Conservation (phyloP, 2,329 filamentous ascomycete species). For the Fusarium nelsonii region DNA sequence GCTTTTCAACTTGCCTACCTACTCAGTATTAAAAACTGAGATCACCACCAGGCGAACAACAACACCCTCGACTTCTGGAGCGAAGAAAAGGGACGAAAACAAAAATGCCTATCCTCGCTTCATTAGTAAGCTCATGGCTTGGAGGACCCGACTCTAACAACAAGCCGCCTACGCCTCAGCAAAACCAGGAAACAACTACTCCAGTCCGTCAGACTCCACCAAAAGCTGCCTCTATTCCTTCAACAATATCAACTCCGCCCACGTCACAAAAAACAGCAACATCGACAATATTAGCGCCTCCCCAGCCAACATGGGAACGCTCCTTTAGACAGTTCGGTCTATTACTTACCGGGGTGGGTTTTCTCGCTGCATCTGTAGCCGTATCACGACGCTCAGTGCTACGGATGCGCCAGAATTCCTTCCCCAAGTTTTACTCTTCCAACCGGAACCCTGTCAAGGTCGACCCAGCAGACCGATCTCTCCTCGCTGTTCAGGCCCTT, state of each 20-base stretch:
- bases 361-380: constrained; percentile 77
- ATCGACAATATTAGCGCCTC: neutral
- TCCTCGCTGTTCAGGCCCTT: constrained; percentile 85
- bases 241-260: constrained; percentile 1
- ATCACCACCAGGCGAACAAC: constrained; percentile 1
- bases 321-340: constrained; percentile 72
- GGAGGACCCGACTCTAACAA: constrained; percentile 35
- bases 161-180: constrained; percentile 7
- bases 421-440: constrained; percentile 79
- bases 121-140: constrained; percentile 37
- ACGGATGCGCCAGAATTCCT: constrained; percentile 69
- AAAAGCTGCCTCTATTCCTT: constrained; percentile 10
- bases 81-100: neutral
- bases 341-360: constrained; percentile 79
- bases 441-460: constrained; percentile 56
- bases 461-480: constrained; percentile 51
- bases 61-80: neutral
- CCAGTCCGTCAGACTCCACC: constrained; percentile 35
- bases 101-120: constrained; percentile 19
- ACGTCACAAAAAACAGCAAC: constrained; percentile 2
- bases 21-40: neutral
- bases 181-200: constrained; percentile 18
- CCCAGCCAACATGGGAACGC: constrained; percentile 57
- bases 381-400: constrained; percentile 78
- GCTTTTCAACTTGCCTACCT: constrained; percentile 1